Base-by-base conservation (phyloP, 345 rosid genomes). In the Gossypium rotundifolium region DNA sequence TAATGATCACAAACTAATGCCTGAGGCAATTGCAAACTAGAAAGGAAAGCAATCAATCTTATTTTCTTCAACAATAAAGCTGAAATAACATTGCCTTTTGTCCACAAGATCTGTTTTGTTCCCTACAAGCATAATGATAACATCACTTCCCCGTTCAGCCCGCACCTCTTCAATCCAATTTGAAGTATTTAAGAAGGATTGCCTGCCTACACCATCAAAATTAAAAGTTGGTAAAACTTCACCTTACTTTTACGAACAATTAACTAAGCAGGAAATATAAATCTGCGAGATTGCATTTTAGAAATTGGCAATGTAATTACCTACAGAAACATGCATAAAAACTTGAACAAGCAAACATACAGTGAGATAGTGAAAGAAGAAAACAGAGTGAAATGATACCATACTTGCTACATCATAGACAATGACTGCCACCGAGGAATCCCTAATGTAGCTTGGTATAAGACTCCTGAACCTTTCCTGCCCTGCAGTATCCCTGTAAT, bases 161-260 rank as follows among this genome's bases (percentile, higher is more conserved):
- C 97, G 91, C 75, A 91, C 97, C 81, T 91, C 97, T 67, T 91
- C 97, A 73, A 89, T 88, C 97, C 97, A 91, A 77, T 89, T 91
- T 22, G 91, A 78, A 71, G 95, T 90, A 84, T 90, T 91, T 22
- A 91, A 84, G 78, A 91, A 91, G 1, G 97, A 88, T 59, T 88
- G 97, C 79, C 94, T 85, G 79, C 97, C 97, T 91, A 73, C 65
- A 84, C 14, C 60, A 76, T 75, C 76, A 42, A 14, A 76, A 74
- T 3, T 68, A n/a, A 51, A 33, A 66, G 23, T 12, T 11, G 65
- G 67, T 12, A 54, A 33, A 74, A 29, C 51, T 53, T 64, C 75
- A 76, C 42, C 40, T 27, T n/a, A 68, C 11, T 46, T 48, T 16
- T 1, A 38, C 2, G 52, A 61, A 60, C 22, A n/a, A 9, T 33